These are phyloP conservation scores for Yamagishiella unicocca DNA, from an alignment of 139 green algal genomes.

Conservation along the genomic window DNA sequence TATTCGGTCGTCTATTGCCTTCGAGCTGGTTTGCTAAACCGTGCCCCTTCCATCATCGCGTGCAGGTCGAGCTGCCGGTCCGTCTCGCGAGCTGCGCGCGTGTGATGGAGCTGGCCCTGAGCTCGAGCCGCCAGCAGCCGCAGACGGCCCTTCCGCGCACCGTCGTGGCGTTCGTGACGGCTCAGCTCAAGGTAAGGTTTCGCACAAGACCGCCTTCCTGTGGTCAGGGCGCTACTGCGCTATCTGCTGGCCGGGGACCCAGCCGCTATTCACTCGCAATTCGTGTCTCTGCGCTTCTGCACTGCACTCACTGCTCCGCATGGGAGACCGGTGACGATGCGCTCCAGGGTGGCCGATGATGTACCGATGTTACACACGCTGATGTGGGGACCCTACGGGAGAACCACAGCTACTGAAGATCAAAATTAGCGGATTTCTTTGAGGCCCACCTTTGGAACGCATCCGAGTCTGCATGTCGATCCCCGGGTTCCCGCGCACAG, in stretches of 20 bases:
- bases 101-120: conserved; percentile 56
- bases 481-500: too few relatives aligned
- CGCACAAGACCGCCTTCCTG: too few relatives aligned
- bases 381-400: conserved; percentile 38
- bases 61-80: conserved; percentile 51
- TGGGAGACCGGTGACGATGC: too few relatives aligned
- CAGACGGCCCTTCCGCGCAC: conserved; percentile 62
- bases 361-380: conserved; percentile 66
- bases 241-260: too few relatives aligned
- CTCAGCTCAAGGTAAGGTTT: conserved; percentile 63
- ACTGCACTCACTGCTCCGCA: too few relatives aligned
- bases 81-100: conserved; percentile 55
- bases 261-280: too few relatives aligned
- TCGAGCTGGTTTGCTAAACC: too few relatives aligned
- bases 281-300: too few relatives aligned
- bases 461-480: not conserved
- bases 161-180: conserved; percentile 65
- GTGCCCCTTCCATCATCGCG: not conserved
- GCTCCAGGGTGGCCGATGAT: conserved; percentile 58
- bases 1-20: too few relatives aligned
- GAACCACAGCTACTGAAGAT: conserved; percentile 45
- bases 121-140: not conserved
- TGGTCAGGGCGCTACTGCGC: too few relatives aligned
- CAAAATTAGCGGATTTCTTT: conserved; percentile 75
- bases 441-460: conserved; percentile 48